phyloP scores from a whole-genome alignment of 306 rosid species.

The Quercus cerris region DNA sequence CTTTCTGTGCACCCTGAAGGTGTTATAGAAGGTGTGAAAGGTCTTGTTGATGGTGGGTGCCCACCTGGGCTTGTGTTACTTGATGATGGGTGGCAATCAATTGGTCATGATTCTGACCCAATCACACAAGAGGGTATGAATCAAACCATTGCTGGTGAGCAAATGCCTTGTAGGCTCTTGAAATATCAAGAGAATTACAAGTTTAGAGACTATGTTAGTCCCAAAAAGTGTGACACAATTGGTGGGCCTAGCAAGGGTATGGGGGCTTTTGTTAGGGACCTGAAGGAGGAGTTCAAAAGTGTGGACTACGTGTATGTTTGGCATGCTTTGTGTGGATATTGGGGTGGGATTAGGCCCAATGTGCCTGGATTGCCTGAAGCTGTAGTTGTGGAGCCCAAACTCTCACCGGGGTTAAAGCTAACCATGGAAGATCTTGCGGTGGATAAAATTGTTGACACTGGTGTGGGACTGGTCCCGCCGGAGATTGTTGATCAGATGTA shows the following conservation, averaged over 20 bases:
- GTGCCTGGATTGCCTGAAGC: constrained; percentile 60
- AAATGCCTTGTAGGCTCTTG: constrained; percentile 86
- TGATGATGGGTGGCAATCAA: constrained; percentile 95
- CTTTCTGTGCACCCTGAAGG: constrained; percentile 82
- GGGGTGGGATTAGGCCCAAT: constrained; percentile 88
- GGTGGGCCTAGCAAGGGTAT: constrained; percentile 36
- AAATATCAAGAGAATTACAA: constrained; percentile 71
- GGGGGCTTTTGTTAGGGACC: constrained; percentile 62
- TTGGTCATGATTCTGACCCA: constrained; percentile 64
- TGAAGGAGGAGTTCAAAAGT: constrained; percentile 59
- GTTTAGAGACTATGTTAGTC: constrained; percentile 53
- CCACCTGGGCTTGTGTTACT: constrained; percentile 81
- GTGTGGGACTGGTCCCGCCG: constrained; percentile 77
- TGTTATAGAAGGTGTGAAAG: constrained; percentile 55
- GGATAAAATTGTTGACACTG: constrained; percentile 69
- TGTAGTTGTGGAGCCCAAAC: constrained; percentile 36
- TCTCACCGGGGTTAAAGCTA: constrained; percentile 52
- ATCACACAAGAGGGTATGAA: constrained; percentile 63
- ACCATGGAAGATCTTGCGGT: constrained; percentile 95
- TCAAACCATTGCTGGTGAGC: constrained; percentile 72
- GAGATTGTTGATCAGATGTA: constrained; percentile 59
- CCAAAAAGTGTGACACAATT: neutral
- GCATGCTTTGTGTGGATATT: constrained; percentile 93
- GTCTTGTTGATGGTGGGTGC: constrained; percentile 68
- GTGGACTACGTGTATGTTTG: constrained; percentile 86